Evolutionary conservation across 305 asterid genomes (phyloP).

Genomic region (Withania somnifera): DNA sequence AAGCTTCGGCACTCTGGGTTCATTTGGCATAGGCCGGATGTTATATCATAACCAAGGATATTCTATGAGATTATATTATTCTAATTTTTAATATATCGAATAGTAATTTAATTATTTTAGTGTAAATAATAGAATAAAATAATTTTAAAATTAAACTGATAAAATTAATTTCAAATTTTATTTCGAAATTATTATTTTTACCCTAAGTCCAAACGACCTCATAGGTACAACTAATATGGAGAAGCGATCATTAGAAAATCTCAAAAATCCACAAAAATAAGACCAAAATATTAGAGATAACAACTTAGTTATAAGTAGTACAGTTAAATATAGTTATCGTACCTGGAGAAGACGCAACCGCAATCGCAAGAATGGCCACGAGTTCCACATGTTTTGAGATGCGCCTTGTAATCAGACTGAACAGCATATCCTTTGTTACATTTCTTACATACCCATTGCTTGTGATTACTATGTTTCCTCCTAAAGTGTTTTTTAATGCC

Average conservation of each 20-base stretch:
- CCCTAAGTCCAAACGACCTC: accelerated
- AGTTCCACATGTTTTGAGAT: constrained; percentile 29
- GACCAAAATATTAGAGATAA: not conserved
- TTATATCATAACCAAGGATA: not conserved
- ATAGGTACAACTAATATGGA: not conserved
- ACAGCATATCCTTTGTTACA: constrained; percentile 31
- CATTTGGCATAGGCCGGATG: not conserved
- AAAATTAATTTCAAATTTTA: not conserved
- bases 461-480: constrained; percentile 23
- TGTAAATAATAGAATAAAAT: too few species aligned
- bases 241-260: not conserved
- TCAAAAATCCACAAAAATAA: not conserved
- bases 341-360: constrained; percentile 33
- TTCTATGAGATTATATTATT: too few species aligned
- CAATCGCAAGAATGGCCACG: constrained; percentile 32
- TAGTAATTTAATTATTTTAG: too few species aligned
- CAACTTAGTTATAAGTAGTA: not conserved
- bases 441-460: constrained; percentile 26
- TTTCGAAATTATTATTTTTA: not conserved
- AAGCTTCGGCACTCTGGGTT: not conserved
- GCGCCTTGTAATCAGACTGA: constrained; percentile 31
- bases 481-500: constrained; percentile 33
- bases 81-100: too few species aligned
- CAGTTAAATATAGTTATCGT: not conserved
- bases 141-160: too few species aligned